Percentiles rank a stretch among this genome's conserved stretches.
phyloP scores from a whole-genome alignment of 345 rosid genomes.

The Melastoma malabathricum region DNA sequence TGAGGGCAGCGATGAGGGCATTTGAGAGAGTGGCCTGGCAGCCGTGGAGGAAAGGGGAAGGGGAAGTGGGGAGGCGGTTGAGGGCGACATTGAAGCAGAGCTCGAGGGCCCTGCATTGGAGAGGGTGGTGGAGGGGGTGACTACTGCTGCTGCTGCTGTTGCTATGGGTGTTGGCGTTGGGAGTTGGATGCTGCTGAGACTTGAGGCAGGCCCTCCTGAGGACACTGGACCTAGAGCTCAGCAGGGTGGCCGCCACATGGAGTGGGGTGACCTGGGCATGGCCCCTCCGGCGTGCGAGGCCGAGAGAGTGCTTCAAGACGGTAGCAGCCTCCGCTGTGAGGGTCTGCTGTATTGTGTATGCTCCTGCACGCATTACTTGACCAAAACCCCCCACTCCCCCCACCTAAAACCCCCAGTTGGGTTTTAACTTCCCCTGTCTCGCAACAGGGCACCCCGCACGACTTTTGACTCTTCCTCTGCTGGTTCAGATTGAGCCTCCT shows the following conservation, averaged over 20 bases:
- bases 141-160: neutral
- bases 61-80: conserved; percentile 36
- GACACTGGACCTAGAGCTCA: conserved; percentile 29
- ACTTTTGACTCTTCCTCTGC: too few relatives aligned
- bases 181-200: conserved; percentile 24
- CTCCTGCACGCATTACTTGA: conserved; percentile 91
- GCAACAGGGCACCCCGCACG: too few relatives aligned
- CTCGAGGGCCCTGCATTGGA: conserved; percentile 46
- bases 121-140: conserved; percentile 18
- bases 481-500: too few relatives aligned
- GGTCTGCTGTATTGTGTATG: conserved; percentile 87
- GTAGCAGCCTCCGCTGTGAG: conserved; percentile 98
- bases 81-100: conserved; percentile 50
- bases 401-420: conserved; percentile 6
- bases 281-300: conserved; percentile 77
- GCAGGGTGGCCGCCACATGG: conserved; percentile 40
- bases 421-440: neutral
- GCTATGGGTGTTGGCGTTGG: neutral
- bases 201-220: conserved; percentile 36
- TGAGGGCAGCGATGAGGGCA: conserved; percentile 40
- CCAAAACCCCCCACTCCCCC: conserved; percentile 40
- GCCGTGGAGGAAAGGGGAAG: conserved; percentile 27
- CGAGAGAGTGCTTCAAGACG: conserved; percentile 81
- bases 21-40: conserved; percentile 34
- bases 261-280: conserved; percentile 96